These are phyloP conservation scores for Mycena epipterygia DNA, from an alignment of 768 basidiomycete species.

Conservation along the genomic window DNA sequence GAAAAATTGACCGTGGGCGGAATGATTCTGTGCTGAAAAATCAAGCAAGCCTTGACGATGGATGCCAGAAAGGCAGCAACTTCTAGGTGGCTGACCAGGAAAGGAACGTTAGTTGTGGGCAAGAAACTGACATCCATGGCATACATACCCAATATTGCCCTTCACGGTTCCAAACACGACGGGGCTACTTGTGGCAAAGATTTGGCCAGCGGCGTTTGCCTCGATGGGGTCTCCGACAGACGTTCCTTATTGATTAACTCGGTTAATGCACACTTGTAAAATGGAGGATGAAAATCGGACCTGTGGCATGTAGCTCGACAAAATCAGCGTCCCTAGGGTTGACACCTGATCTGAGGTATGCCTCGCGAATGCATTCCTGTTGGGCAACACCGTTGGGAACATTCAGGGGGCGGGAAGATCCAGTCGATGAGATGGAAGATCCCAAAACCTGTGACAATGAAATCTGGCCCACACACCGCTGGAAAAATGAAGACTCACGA, in stretches of 20 bases:
- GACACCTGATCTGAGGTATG: conserved; percentile 33
- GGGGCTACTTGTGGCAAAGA: not conserved
- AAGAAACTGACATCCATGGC: not conserved
- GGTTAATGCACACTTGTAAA: not conserved
- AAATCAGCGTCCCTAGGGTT: not conserved
- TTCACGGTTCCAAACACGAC: conserved; percentile 10
- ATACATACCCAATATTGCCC: conserved; percentile 24
- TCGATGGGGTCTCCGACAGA: conserved; percentile 52
- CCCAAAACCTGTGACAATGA: conserved; percentile 41
- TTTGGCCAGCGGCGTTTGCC: not conserved
- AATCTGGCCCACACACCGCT: not conserved
- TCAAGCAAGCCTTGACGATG: conserved; percentile 45
- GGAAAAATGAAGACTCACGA: conserved; percentile 10
- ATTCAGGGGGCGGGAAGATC: conserved; percentile 44
- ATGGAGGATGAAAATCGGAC: not conserved
- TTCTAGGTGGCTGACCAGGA: conserved; percentile 8
- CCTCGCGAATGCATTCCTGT: conserved; percentile 43
- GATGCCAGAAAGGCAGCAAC: conserved; percentile 20
- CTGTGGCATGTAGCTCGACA: conserved; percentile 23
- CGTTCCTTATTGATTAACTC: conserved; percentile 41
- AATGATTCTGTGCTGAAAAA: conserved; percentile 42
- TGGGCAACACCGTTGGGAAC: conserved; percentile 48
- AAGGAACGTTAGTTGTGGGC: not conserved
- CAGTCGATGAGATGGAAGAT: conserved; percentile 45
- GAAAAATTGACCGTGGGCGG: conserved; percentile 47